Conservation (phyloP, 2,329 filamentous ascomycete genomes). For the Pseudogymnoascus sp. region DNA sequence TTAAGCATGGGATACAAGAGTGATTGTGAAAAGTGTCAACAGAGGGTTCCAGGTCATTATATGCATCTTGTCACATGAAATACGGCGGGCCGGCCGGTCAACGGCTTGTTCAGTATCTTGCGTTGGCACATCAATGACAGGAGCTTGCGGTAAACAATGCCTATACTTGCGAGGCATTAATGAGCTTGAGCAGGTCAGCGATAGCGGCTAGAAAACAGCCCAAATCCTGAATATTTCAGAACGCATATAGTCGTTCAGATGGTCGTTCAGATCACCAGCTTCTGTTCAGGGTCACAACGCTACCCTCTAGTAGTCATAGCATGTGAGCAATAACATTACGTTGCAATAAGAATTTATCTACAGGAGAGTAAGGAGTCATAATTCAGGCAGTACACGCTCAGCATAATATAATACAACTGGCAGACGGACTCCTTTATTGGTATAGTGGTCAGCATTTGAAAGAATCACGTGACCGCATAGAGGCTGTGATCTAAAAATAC, state of each 20-base stretch:
- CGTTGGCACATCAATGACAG: neutral
- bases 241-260: neutral
- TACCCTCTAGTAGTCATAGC: neutral
- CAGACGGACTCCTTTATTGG: neutral
- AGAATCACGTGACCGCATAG: neutral
- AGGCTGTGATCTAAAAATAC: constrained; percentile 7
- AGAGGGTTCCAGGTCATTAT: constrained; percentile 67
- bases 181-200: neutral
- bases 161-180: neutral
- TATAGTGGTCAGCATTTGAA: neutral
- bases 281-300: neutral
- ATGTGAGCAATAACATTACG: neutral
- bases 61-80: neutral
- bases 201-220: neutral
- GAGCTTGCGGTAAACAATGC: neutral
- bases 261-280: neutral
- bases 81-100: neutral
- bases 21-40: constrained; percentile 70
- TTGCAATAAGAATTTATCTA: neutral
- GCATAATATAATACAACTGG: neutral
- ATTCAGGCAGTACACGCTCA: neutral
- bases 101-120: neutral
- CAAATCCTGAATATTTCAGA: neutral
- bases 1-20: constrained; percentile 73
- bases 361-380: neutral